A percentile compares a stretch with the other conserved stretches of the same genome.
Evolutionary conservation across 2,329 filamentous ascomycete species (phyloP).

Genomic region (Ascochyta pisi): DNA sequence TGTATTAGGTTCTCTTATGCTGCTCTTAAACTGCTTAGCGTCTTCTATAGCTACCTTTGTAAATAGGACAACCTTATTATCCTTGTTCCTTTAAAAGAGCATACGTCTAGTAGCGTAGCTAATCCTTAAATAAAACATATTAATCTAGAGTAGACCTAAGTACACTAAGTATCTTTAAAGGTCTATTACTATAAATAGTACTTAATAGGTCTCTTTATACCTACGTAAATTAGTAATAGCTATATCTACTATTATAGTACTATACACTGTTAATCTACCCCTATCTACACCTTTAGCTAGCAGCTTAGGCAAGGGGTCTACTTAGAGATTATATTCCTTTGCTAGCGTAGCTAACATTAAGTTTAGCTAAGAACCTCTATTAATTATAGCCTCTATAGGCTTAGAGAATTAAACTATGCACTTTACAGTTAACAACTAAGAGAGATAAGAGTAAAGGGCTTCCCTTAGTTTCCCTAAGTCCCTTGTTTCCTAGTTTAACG

Average conservation of each 20-base stretch:
- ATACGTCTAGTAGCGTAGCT: neutral
- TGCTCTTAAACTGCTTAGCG: neutral
- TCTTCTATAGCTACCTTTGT: constrained; percentile 1
- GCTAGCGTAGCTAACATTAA: neutral
- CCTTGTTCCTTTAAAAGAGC: neutral
- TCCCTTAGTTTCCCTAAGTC: neutral
- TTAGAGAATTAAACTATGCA: neutral
- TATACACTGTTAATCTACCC: neutral
- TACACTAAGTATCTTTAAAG: neutral
- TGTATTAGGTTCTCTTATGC: neutral
- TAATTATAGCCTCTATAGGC: constrained; percentile 1
- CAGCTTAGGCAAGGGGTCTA: neutral
- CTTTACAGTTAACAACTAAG: neutral
- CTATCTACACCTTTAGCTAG: neutral
- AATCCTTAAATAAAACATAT: neutral
- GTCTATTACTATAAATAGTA: constrained; percentile 1
- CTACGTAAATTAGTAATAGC: neutral
- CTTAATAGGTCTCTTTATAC: neutral
- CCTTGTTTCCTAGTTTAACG: neutral
- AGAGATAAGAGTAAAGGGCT: neutral
- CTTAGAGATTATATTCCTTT: neutral
- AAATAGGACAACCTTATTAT: neutral
- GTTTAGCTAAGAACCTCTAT: neutral
- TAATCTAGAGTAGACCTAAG: neutral
- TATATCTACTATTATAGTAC: neutral